Evolutionary conservation across 73 alveolate species (phyloP).

Genomic region (Blepharisma stoltei): DNA sequence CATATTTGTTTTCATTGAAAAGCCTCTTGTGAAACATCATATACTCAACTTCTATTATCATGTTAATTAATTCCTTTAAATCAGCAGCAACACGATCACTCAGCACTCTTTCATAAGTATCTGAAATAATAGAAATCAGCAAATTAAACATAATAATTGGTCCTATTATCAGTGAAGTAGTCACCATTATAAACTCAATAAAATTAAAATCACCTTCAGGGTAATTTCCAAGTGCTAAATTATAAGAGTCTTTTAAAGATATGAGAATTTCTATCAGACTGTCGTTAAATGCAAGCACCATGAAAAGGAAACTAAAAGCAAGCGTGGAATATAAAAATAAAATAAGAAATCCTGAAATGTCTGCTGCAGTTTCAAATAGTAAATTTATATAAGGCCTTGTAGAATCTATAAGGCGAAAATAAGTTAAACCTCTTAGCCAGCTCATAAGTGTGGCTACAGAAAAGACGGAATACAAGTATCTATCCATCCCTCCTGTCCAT

Average conservation of each 20-base stretch:
- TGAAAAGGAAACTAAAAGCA: constrained; percentile 15
- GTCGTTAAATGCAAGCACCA: background rate
- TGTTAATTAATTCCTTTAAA: constrained; percentile 14
- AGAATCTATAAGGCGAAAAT: background rate
- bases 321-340: background rate
- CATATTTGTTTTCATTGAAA: background rate
- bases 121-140: constrained; percentile 26
- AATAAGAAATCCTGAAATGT: constrained; percentile 6
- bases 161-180: background rate
- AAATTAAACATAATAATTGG: constrained; percentile 23
- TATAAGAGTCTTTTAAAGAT: background rate
- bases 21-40: constrained; percentile 11
- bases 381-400: background rate
- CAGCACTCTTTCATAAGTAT: constrained; percentile 13
- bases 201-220: background rate
- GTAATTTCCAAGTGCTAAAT: constrained; percentile 9
- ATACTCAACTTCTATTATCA: constrained; percentile 23
- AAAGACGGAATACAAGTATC: background rate
- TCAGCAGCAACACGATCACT: constrained; percentile 3
- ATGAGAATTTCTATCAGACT: background rate
- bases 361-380: background rate
- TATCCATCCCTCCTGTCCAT: constrained; percentile 9
- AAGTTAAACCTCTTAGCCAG: constrained; percentile 17
- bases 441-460: background rate
- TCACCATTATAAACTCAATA: constrained; percentile 1